These are phyloP conservation scores for Cotoneaster glaucophyllus DNA, from an alignment of 306 rosid genomes.

Conservation along the genomic window DNA sequence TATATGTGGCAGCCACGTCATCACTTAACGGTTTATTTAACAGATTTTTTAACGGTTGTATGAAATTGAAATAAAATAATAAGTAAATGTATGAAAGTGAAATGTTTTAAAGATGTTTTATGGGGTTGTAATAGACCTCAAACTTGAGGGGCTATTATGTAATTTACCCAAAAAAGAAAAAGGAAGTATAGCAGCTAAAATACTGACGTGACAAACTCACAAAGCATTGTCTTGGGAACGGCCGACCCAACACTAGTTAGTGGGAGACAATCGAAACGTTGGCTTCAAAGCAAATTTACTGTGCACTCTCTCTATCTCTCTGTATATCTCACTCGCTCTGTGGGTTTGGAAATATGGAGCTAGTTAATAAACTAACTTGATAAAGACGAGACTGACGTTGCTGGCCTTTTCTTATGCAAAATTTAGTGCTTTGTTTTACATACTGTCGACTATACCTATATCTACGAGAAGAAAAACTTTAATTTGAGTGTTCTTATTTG, in stretches of 20 bases:
- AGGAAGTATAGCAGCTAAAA: neutral
- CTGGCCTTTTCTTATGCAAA: slow-evolving; percentile 36
- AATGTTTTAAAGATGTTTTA: too few species aligned
- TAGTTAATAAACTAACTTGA: neutral
- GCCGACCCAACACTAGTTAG: slow-evolving; percentile 64
- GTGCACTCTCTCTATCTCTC: neutral
- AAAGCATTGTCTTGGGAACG: slow-evolving; percentile 44
- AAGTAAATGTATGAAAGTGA: too few species aligned
- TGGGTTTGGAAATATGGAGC: neutral
- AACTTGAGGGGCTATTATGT: too few species aligned
- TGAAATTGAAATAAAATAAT: too few species aligned
- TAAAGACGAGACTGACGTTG: slow-evolving; percentile 31
- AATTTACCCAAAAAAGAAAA: too few species aligned
- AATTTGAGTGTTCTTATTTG: too few species aligned
- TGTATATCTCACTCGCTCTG: neutral
- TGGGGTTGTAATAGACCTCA: too few species aligned
- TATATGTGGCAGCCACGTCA: too few species aligned
- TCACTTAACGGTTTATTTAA: too few species aligned
- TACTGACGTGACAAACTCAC: slow-evolving; percentile 43
- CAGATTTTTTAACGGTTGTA: too few species aligned
- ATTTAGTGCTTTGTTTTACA: slow-evolving; percentile 29
- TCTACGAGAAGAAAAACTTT: neutral
- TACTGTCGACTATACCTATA: neutral
- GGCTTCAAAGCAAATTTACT: slow-evolving; percentile 16
- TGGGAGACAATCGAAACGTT: slow-evolving; percentile 55